Conservation (phyloP, 495 filamentous ascomycete species). For the Cercophora samala region DNA sequence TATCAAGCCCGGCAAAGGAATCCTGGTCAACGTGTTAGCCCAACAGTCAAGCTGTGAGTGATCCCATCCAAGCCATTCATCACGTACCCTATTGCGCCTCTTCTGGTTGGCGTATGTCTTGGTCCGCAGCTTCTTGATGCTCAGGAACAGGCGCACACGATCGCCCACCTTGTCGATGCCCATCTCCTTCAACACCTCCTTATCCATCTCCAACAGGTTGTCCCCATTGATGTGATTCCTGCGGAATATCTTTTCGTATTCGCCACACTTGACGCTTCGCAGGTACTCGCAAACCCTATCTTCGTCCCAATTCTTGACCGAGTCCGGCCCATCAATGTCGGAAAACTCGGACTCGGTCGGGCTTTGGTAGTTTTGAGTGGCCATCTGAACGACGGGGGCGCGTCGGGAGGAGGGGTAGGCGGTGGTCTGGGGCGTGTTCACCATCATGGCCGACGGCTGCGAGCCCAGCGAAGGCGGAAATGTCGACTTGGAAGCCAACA, state of each 20-base stretch:
- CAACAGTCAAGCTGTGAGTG: conserved; percentile 16
- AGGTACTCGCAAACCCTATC: conserved; percentile 87
- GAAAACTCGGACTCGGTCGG: conserved; percentile 96
- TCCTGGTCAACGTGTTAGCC: conserved; percentile 45
- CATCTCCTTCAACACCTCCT: conserved; percentile 94
- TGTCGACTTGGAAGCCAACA: conserved; percentile 81
- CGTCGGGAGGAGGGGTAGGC: conserved; percentile 54
- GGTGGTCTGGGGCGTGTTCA: conserved; percentile 50
- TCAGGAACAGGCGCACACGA: conserved; percentile 87
- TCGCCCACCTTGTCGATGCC: conserved; percentile 98
- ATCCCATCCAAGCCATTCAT: conserved; percentile 12
- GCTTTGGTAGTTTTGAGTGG: conserved; percentile 70
- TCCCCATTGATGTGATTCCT: conserved; percentile 95
- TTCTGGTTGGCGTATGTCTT: conserved; percentile 79
- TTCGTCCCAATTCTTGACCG: conserved; percentile 81
- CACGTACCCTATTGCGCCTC: conserved; percentile 77
- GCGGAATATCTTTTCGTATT: conserved; percentile 90
- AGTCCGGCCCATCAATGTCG: conserved; percentile 57
- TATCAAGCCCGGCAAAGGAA: conserved; percentile 67
- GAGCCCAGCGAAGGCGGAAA: conserved; percentile 64
- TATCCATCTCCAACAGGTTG: conserved; percentile 94
- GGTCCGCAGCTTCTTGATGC: conserved; percentile 86
- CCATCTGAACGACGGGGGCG: conserved; percentile 51
- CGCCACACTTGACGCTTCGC: conserved; percentile 79
- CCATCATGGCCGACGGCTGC: conserved; percentile 51